A percentile compares a stretch with the other conserved stretches of the same genome.
Conservation (phyloP, 306 rosid species). For the Rosa multiflora region DNA sequence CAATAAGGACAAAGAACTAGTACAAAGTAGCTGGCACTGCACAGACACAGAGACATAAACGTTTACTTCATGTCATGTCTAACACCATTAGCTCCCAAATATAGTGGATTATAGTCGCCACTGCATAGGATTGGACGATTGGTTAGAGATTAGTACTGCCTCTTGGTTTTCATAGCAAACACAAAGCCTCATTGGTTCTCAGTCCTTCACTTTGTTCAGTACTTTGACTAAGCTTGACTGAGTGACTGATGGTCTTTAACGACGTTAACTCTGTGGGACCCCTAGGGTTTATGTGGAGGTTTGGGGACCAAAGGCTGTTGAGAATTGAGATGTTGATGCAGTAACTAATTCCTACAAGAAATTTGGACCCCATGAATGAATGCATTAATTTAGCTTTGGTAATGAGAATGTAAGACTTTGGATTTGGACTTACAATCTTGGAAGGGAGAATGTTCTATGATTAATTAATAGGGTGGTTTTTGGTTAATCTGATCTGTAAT, state of each 20-base stretch:
- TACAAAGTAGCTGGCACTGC: constrained; percentile 15
- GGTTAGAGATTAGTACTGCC: background rate
- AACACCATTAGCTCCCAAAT: constrained; percentile 13
- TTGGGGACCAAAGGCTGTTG: constrained; percentile 26
- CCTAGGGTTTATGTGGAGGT: constrained; percentile 7
- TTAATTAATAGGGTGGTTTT: constrained; percentile 7
- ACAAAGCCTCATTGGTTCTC: constrained; percentile 5
- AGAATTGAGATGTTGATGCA: constrained; percentile 10
- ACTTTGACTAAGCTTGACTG: constrained; percentile 4
- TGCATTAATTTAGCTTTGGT: constrained; percentile 7
- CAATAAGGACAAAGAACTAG: constrained; percentile 29
- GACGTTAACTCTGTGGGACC: constrained; percentile 3
- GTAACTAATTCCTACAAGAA: constrained; percentile 14
- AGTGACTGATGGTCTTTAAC: constrained; percentile 4
- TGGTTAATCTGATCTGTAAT: background rate
- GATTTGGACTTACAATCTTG: background rate
- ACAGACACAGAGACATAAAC: background rate
- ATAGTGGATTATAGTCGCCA: background rate
- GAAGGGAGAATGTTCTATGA: constrained; percentile 14
- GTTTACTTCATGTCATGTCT: constrained; percentile 28
- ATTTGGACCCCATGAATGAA: constrained; percentile 5
- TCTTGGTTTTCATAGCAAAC: background rate
- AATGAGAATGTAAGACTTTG: constrained; percentile 2
- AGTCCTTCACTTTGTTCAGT: background rate
- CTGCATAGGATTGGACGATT: no score